phyloP scores from a whole-genome alignment of 495 filamentous ascomycete species.

The Rhypophila decipiens region DNA sequence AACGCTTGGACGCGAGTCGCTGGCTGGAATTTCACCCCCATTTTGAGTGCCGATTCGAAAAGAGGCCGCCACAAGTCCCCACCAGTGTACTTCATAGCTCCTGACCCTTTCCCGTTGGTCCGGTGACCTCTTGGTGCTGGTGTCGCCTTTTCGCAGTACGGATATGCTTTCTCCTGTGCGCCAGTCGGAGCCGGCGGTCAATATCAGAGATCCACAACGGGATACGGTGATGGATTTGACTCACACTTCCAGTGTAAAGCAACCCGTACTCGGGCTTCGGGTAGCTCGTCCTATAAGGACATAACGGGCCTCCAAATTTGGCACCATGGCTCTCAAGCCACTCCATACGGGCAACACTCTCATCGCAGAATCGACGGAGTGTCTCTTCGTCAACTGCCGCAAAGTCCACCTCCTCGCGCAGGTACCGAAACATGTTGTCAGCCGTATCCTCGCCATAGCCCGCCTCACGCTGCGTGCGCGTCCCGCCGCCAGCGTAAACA shows the following conservation, averaged over 20 bases:
- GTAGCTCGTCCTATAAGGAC: slow-evolving; percentile 6
- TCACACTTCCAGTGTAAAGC: not conserved
- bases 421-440: slow-evolving; percentile 4
- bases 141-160: not conserved
- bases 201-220: too few species aligned
- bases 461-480: slow-evolving; percentile 4
- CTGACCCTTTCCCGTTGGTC: not conserved
- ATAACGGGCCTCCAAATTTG: not conserved
- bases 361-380: slow-evolving; percentile 3
- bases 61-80: not conserved
- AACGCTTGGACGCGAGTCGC: not conserved
- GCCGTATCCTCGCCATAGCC: slow-evolving; percentile 2
- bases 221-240: too few species aligned
- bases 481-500: slow-evolving; percentile 4
- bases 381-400: not conserved
- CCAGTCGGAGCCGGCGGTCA: too few species aligned
- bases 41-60: not conserved
- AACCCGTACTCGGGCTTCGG: not conserved
- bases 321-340: slow-evolving; percentile 3
- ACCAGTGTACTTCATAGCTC: not conserved
- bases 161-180: slow-evolving; percentile 1
- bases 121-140: not conserved
- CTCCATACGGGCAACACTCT: slow-evolving; percentile 6
- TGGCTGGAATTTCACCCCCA: not conserved
- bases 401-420: slow-evolving; percentile 1